Evolutionary conservation across 352 stramenopile genomes (phyloP), one percentile per base, ranked within the genome.

Genomic region (Elongisporangium senticosum): DNA sequence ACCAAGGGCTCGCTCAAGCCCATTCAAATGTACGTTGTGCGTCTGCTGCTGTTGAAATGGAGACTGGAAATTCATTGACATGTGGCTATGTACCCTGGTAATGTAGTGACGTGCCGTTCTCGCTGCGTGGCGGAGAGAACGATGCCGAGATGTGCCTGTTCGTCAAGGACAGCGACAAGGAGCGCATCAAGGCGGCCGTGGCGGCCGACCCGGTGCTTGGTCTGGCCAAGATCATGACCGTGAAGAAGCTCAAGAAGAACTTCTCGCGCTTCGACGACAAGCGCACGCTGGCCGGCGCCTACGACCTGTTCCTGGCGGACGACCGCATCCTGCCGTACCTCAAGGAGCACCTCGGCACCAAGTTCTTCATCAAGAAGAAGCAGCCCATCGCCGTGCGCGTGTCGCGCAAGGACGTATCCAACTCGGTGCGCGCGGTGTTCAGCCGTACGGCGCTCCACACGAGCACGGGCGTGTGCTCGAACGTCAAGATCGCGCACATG

Each of bases 211-310:
- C 81, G 0, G 81, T 91, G 11, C 49, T 64, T 0, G 77, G 79
- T 2, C 61, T 93, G 11, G 71, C 74, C 39, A 90, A 93, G 65
- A 66, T 93, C 58, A 86, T 93, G 78, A 71, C 74, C 0, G 59
- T 93, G 51, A 89, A 95, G 73, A 92, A 93, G 66, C 68, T 95
- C 40, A 76, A 77, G 59, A 92, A 93, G 69, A 76, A 86, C 62
- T 91, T 91, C 50, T 73, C 68, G 33, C 75, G 77, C 49, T 92
- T 91, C 59, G 83, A 90, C 60, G 82, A 90, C 65, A 77, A 75
- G 54, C 81, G 83, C 53, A 76, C 78, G 50, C 66, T 92, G n/a
- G 76, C 74, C 1, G 79, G 59, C n/a, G 78, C 83, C 33, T 93
- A 89, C 65, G 77, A 86, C 52, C 58, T 88, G 62, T 93, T 93